A percentile compares a stretch with the other conserved stretches of the same genome.
These are phyloP conservation scores for Metarhizium robertsii DNA, from an alignment of 2,329 filamentous ascomycete species.

Conservation along the genomic window DNA sequence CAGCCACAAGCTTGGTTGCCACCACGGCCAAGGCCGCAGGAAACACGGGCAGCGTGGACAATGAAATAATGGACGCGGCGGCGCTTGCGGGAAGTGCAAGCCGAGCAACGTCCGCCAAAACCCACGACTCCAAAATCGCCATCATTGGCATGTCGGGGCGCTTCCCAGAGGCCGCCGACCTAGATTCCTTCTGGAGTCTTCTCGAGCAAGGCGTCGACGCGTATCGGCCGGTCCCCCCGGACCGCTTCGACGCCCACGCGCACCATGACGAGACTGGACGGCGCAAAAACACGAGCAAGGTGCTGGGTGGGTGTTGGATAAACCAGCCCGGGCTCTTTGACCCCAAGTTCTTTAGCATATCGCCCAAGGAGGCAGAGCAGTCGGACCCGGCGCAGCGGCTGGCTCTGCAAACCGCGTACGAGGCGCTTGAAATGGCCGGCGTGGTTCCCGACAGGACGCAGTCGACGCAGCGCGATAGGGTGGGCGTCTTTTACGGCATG, in stretches of 20 bases:
- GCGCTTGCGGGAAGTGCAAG: too few species aligned
- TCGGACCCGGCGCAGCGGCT: conserved; percentile 39
- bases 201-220: not conserved
- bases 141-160: not conserved
- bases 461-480: not conserved
- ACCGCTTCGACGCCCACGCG: not conserved
- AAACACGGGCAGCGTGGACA: too few species aligned
- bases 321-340: conserved; percentile 57
- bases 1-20: too few species aligned
- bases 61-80: too few species aligned
- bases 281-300: not conserved
- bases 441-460: not conserved
- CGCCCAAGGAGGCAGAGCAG: conserved; percentile 50
- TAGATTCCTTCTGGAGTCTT: not conserved
- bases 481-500: not conserved
- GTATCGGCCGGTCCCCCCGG: not conserved
- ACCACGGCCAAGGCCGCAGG: too few species aligned
- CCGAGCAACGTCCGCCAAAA: too few species aligned
- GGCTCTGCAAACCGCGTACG: not conserved
- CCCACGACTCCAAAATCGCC: not conserved
- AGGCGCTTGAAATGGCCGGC: conserved; percentile 1
- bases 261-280: not conserved
- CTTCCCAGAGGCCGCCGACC: not conserved
- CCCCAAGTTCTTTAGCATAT: conserved; percentile 62
- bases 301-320: conserved; percentile 29